Evolutionary conservation across 2,329 filamentous ascomycete genomes (phyloP).

Genomic region (Claviceps pazoutovae): DNA sequence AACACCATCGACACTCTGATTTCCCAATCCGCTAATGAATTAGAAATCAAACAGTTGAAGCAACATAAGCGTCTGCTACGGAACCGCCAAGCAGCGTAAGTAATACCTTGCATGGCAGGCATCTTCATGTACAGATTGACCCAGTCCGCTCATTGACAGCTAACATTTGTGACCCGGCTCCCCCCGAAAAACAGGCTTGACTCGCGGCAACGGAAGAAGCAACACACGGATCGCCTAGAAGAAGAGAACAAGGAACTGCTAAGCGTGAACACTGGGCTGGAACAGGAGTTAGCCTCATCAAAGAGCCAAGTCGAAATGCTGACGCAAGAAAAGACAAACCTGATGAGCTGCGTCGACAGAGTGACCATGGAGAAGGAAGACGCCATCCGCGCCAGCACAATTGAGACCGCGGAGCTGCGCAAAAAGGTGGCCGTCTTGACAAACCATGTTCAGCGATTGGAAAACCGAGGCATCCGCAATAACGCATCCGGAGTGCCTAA

Average conservation of each 20-base stretch:
- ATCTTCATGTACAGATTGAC: neutral
- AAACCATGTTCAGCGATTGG: constrained; percentile 56
- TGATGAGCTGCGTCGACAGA: constrained; percentile 60
- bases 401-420: constrained; percentile 80
- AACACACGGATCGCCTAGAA: constrained; percentile 91
- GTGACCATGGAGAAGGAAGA: constrained; percentile 83
- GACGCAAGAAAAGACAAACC: constrained; percentile 58
- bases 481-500: constrained; percentile 32
- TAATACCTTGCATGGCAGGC: constrained; percentile 4
- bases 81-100: constrained; percentile 94
- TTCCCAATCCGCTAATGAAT: constrained; percentile 71
- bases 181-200: constrained; percentile 51
- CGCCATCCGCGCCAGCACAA: constrained; percentile 73
- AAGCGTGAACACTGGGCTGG: constrained; percentile 59
- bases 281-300: constrained; percentile 60
- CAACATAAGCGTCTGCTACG: constrained; percentile 90
- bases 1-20: constrained; percentile 93
- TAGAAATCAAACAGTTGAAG: constrained; percentile 95
- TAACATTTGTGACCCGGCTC: neutral
- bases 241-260: constrained; percentile 92
- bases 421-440: constrained; percentile 81
- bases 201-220: constrained; percentile 94
- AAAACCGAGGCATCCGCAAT: constrained; percentile 36
- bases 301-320: constrained; percentile 58
- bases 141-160: neutral